A percentile compares a stretch with the other conserved stretches of the same genome.
Evolutionary conservation across 2,329 filamentous ascomycete genomes (phyloP).

Genomic region (Sordariomycetes sp.): DNA sequence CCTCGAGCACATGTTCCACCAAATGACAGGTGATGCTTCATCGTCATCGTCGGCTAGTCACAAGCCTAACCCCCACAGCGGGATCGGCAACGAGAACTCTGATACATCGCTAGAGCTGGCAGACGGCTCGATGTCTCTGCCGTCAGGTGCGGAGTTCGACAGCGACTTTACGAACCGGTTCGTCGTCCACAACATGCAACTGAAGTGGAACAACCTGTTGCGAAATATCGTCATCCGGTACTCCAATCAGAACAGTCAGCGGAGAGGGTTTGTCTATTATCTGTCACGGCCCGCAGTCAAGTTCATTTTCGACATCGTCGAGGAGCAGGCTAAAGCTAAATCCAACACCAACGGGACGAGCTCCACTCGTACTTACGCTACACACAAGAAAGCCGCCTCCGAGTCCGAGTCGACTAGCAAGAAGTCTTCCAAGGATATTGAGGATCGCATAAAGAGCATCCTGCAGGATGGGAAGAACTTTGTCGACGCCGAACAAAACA

Average conservation of each 20-base stretch:
- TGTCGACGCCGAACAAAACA: conserved; percentile 53
- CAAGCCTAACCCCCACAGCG: conserved; percentile 4
- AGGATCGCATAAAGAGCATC: conserved; percentile 78
- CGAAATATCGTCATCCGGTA: conserved; percentile 95
- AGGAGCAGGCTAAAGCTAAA: conserved; percentile 70
- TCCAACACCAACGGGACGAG: conserved; percentile 11
- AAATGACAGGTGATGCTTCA: conserved; percentile 20
- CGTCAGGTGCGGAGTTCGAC: conserved; percentile 67
- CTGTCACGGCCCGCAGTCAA: conserved; percentile 92
- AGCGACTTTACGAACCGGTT: conserved; percentile 98
- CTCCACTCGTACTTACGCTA: conserved; percentile 12
- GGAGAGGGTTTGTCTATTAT: conserved; percentile 95
- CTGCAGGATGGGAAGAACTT: conserved; percentile 76
- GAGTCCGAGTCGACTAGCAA: conserved; percentile 19
- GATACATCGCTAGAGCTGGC: conserved; percentile 37
- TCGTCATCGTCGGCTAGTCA: neutral
- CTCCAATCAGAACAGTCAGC: conserved; percentile 92
- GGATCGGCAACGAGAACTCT: conserved; percentile 17
- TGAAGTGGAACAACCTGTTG: conserved; percentile 97
- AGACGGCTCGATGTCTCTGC: conserved; percentile 52
- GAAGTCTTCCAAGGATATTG: conserved; percentile 54
- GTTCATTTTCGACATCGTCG: conserved; percentile 94
- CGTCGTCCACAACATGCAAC: conserved; percentile 91
- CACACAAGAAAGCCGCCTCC: conserved; percentile 6
- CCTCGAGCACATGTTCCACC: conserved; percentile 45